phyloP scores from a whole-genome alignment of 2,329 filamentous ascomycete genomes.

The Endocalyx cinctus region DNA sequence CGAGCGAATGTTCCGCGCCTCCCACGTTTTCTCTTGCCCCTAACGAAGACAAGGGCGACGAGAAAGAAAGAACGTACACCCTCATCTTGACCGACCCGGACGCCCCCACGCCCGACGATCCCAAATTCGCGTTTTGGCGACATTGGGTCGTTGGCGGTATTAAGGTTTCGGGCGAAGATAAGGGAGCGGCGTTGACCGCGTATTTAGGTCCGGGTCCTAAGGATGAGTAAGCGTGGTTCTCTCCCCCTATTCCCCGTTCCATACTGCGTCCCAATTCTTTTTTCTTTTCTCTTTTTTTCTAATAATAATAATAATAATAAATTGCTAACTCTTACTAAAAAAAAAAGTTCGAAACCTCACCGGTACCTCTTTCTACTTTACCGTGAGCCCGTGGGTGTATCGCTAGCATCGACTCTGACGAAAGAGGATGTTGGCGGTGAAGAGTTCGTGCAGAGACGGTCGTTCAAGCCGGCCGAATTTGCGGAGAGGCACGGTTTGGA shows the following conservation, averaged over 20 bases:
- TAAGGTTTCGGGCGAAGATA: conserved; percentile 22
- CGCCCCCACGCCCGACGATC: conserved; percentile 50
- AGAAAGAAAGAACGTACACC: too few relatives aligned
- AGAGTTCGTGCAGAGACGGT: conserved; percentile 40
- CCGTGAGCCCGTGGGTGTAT: conserved; percentile 33
- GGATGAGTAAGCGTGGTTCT: conserved; percentile 39
- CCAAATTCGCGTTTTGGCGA: conserved; percentile 51
- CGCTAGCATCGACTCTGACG: conserved; percentile 25
- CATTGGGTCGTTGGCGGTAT: conserved; percentile 46
- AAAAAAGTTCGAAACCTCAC: conserved; percentile 40
- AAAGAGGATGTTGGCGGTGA: conserved; percentile 42
- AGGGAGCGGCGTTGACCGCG: conserved; percentile 29
- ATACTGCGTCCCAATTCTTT: too few relatives aligned
- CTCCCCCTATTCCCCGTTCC: too few relatives aligned
- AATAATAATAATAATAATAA: neutral
- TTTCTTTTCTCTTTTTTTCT: too few relatives aligned
- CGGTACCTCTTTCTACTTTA: conserved; percentile 42
- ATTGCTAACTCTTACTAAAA: conserved; percentile 13
- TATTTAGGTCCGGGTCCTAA: conserved; percentile 42
- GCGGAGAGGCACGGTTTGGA: conserved; percentile 32
- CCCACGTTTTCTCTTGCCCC: too few relatives aligned
- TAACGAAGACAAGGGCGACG: too few relatives aligned
- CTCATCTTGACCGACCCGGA: conserved; percentile 50
- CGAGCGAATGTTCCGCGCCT: too few relatives aligned
- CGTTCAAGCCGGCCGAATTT: conserved; percentile 36